Conservation (phyloP, 2,329 filamentous ascomycete species). For the Aspergillus pseudotamarii region DNA sequence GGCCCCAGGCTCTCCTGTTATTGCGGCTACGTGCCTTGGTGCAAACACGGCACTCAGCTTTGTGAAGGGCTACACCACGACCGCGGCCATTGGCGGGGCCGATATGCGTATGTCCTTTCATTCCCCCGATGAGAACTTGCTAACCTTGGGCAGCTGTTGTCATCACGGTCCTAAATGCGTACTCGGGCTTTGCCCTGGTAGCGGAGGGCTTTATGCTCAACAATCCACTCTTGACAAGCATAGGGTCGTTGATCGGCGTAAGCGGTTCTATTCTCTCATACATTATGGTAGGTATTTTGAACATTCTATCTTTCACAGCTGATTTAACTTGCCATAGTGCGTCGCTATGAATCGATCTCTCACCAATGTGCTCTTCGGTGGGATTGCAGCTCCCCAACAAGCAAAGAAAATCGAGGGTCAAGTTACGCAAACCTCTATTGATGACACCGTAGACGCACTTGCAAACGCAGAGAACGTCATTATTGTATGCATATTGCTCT, state of each 20-base stretch:
- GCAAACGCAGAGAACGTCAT: constrained; percentile 80
- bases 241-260: constrained; percentile 84
- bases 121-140: constrained; percentile 19
- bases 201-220: constrained; percentile 92
- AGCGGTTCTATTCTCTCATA: constrained; percentile 88
- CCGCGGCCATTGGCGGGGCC: constrained; percentile 84
- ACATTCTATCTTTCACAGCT: neutral
- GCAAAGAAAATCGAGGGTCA: constrained; percentile 74
- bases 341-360: constrained; percentile 89
- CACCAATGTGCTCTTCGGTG: constrained; percentile 87
- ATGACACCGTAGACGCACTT: constrained; percentile 77
- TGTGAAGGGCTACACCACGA: constrained; percentile 84
- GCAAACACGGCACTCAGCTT: constrained; percentile 80
- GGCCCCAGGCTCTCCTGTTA: constrained; percentile 75
- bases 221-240: constrained; percentile 80
- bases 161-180: constrained; percentile 87
- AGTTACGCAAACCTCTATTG: constrained; percentile 75
- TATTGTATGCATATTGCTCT: constrained; percentile 54
- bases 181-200: constrained; percentile 86
- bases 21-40: constrained; percentile 76
- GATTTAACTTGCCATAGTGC: constrained; percentile 50
- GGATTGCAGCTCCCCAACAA: constrained; percentile 66
- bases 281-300: constrained; percentile 57
- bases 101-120: constrained; percentile 68
- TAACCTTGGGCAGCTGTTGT: constrained; percentile 63